Conservation (phyloP, 768 basidiomycete species). For the Butyriboletus loyo region DNA sequence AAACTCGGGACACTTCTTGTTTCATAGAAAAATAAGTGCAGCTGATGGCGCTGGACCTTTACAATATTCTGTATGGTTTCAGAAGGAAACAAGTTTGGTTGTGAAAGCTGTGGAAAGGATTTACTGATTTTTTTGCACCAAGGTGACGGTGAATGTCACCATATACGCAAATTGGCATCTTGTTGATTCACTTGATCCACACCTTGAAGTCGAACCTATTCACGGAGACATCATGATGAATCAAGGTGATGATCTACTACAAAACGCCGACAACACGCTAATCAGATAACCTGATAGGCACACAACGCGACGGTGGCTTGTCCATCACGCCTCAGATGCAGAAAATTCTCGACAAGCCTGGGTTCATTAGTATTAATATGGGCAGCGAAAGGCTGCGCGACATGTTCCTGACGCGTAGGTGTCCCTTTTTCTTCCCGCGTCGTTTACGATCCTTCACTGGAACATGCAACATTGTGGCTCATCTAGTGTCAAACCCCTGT, state of each 20-base stretch:
- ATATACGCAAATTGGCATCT: too few relatives aligned
- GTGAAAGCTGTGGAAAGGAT: too few relatives aligned
- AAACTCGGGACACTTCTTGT: too few relatives aligned
- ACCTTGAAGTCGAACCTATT: not conserved
- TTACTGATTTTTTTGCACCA: too few relatives aligned
- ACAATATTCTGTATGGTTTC: too few relatives aligned
- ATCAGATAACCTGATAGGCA: conserved; percentile 8
- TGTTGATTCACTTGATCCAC: not conserved
- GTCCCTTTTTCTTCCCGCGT: not conserved
- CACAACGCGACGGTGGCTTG: conserved; percentile 21
- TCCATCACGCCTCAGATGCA: conserved; percentile 26
- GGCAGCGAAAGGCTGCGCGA: conserved; percentile 26
- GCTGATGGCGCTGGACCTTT: too few relatives aligned
- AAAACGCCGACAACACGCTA: not conserved
- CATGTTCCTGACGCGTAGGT: conserved; percentile 31
- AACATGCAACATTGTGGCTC: not conserved
- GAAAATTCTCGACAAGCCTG: conserved; percentile 24
- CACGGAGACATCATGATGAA: conserved; percentile 13
- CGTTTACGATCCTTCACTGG: not conserved
- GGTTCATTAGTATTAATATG: conserved; percentile 23
- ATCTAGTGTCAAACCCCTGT: not conserved
- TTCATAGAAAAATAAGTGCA: too few relatives aligned
- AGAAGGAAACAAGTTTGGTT: too few relatives aligned
- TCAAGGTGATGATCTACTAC: conserved; percentile 2
- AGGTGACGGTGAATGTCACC: not conserved